Evolutionary conservation across 139 green algal genomes (phyloP), one percentile per base, ranked within the genome.

Genomic region (Trebouxia sp.): DNA sequence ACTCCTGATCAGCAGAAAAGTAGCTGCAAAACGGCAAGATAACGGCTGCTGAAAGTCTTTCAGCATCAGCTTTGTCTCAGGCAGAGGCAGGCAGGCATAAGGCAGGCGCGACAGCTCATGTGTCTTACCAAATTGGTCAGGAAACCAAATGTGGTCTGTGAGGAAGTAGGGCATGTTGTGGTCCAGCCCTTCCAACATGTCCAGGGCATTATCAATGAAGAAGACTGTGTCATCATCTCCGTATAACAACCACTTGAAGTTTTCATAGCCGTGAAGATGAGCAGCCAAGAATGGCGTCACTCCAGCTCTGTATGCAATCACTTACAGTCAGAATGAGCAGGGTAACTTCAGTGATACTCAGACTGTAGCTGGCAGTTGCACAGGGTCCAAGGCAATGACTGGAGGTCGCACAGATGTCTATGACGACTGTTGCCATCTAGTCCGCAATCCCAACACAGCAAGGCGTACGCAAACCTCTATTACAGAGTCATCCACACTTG

Each of bases 171-270:
- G 83, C 55, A 84, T 74, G 30, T 84, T 65, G 30, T 81, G 78
- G 41, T 87, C 78, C 41, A 87, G 72, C 38, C 75, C 78, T 50
- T 78, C 47, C 24, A 87, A 26, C 48, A 87, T 47, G 24, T 78
- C 42, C 65, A 75, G 38, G 41, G 77, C 55, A 17, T 62, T 81
- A n/a, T 83, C 76, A 2, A 79, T 58, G 66, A 84, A 84, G 70
- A 84, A 87, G 45, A 87, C 74, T 39, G 83, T 87, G 80, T 87
- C 83, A 38, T 87, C 83, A 62, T 87, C 83, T 41, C 81, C 77
- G 45, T 87, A 87, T 24, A 87, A 39, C 69, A 84, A 39, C 78
- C 78, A 87, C 35, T 80, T 82, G 83, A 84, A 87, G 45, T 65
- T 83, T 24, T 86, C 66, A 11, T 51, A 56, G 24, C 67, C 67